Conservation (phyloP, 2,329 filamentous ascomycete genomes). For the Alternaria consortialis region DNA sequence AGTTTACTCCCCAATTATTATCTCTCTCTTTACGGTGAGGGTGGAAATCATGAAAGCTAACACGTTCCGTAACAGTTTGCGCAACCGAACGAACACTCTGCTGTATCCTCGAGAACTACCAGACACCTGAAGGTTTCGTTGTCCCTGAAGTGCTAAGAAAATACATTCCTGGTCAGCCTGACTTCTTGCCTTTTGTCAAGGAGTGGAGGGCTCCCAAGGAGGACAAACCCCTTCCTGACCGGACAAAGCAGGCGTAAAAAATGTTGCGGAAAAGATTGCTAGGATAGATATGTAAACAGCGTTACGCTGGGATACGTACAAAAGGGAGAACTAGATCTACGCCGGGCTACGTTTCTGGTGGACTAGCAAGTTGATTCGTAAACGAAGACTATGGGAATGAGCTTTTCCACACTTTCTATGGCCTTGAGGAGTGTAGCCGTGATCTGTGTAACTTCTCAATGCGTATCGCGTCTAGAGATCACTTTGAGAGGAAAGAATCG, state of each 20-base stretch:
- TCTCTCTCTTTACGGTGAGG: not conserved
- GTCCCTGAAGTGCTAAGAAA: conserved; percentile 50
- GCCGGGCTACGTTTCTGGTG: not conserved
- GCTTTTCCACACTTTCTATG: not conserved
- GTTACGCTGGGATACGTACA: not conserved
- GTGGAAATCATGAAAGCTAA: not conserved
- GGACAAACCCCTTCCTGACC: conserved; percentile 34
- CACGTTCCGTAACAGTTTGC: conserved; percentile 63
- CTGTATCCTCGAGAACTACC: conserved; percentile 96
- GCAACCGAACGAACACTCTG: conserved; percentile 93
- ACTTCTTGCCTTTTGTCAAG: conserved; percentile 88
- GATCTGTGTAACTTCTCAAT: not conserved
- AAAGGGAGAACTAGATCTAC: not conserved
- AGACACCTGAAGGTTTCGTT: conserved; percentile 75
- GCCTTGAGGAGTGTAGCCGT: not conserved
- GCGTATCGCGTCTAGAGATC: not conserved
- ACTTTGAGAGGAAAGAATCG: not conserved
- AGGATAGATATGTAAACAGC: not conserved
- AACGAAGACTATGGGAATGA: not conserved
- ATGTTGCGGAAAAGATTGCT: not conserved
- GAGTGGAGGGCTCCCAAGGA: conserved; percentile 61
- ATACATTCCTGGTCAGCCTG: conserved; percentile 88
- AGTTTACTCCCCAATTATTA: conserved; percentile 8
- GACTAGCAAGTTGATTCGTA: not conserved
- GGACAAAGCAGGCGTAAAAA: conserved; percentile 19